These are phyloP conservation scores for Chaetomiaceae sp. DNA, from an alignment of 2,329 filamentous ascomycete genomes.

Conservation along the genomic window DNA sequence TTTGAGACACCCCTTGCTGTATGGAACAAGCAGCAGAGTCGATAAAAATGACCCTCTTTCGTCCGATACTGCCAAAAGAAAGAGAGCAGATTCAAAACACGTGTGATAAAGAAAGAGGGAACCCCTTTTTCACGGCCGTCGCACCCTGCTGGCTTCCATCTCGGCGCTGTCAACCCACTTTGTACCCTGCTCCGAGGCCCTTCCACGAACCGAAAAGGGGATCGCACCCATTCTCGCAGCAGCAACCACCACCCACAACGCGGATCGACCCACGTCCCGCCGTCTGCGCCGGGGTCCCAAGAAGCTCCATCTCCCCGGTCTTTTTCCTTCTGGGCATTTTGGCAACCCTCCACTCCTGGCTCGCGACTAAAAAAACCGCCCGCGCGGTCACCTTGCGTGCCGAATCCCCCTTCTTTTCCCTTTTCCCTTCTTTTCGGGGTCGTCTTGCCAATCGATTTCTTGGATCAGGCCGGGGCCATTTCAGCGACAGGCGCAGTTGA, in stretches of 20 bases:
- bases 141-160: background rate
- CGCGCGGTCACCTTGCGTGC: conserved; percentile 22
- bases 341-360: conserved; percentile 26
- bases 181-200: conserved; percentile 3
- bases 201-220: conserved; percentile 21
- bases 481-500: conserved; percentile 4
- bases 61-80: too few relatives aligned
- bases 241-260: conserved; percentile 21
- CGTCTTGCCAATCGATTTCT: conserved; percentile 17
- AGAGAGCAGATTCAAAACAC: too few relatives aligned
- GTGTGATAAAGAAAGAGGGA: background rate
- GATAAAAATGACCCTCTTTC: too few relatives aligned
- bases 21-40: too few relatives aligned
- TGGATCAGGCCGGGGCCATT: conserved; percentile 12
- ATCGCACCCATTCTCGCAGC: conserved; percentile 14
- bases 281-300: conserved; percentile 27
- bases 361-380: conserved; percentile 23
- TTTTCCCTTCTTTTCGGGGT: conserved; percentile 15
- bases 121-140: background rate
- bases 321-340: conserved; percentile 26
- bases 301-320: conserved; percentile 28
- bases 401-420: conserved; percentile 6
- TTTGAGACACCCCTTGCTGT: too few relatives aligned
- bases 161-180: background rate
- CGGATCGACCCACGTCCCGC: conserved; percentile 28